Evolutionary conservation across 306 rosid genomes (phyloP), one percentile per base, ranked within the genome.

Genomic region (Fagus crenata): DNA sequence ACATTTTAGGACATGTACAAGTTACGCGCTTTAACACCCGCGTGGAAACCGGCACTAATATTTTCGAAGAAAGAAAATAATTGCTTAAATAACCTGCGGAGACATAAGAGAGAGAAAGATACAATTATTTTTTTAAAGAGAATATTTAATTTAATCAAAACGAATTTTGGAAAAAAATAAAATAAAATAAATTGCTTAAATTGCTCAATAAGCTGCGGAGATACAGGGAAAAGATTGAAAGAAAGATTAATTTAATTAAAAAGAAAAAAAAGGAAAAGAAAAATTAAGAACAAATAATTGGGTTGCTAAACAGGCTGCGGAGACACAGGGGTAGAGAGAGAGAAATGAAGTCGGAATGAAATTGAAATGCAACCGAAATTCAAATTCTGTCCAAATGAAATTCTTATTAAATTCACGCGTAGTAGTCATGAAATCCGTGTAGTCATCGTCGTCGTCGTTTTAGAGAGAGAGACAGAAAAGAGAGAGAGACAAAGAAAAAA

Each of bases 281-380:
- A 7, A 7, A 4, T 13, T 72, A 1, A 17, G 49, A 69, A 49
- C 3, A 72, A 39, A 67, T 46, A 15, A 73, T 73, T 64, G 51
- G 11, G 13, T 9, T 14, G 78, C 80, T 65, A 43, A 73, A 77
- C 61, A 81, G 65, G 78, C 60, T 78, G 89, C 84, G 86, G 83
- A 53, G 81, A 85, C 81, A 59, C 0, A 41, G 54, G 75, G 1
- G 18, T 31, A 32, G 14, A 59, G 9, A 67, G 37, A 54, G n/a
- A 22, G 40, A 87, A 82, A 91, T 90, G 97, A 84, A 78, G 97
- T 93, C 98, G 97, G 98, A 93, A 93, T 93, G 93, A 93, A 91
- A 93, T 91, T 90, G 88, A 93, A 91, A 93, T 91, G 86, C 71
- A 18, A 14, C 31, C 33, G 33, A 91, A 91, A 93, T 93, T 84